Base-by-base conservation (phyloP, 2,329 filamentous ascomycete species). In the Fusarium sp. region DNA sequence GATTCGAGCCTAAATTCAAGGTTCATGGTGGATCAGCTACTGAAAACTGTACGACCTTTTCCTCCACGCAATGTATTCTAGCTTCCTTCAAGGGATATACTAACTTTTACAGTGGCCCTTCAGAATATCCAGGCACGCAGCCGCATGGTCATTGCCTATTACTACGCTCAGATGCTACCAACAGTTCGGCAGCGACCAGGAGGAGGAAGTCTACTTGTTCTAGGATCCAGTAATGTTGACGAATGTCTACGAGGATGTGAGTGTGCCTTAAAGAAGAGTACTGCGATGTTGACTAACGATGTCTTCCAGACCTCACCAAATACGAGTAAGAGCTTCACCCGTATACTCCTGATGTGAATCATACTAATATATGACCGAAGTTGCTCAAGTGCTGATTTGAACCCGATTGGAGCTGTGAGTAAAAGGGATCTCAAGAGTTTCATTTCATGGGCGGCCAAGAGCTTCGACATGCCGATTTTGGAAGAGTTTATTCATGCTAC, bases 341-440 rank as follows among this genome's bases (percentile, higher is more conserved):
- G 22, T 17, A 14, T 35, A 35, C 22, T 4, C 2, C 15, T 24
- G 22, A 24, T 51, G 30, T n/a, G 48, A 51, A 51, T 20, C 22
- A 24, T 51, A n/a, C 48, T 51, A 14, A 51, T 24, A 35, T 8
- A 35, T 32, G 17, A 51, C 35, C 35, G 8, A 36, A 36, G 35
- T 36, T 36, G 35, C 35, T 36, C 35, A 36, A 36, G 35, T 36
- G 35, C 45, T 10, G 45, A 48, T n/a, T 26, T 48, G 6, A 48
- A 48, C 4, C 45, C 45, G 1, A 48, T 48, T 5, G 45, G 41
- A 17, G 41, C 41, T 17, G n/a, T 45, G 11, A 48, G 45, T 6
- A 48, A 93, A 79, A 89, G 86, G 4, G 92, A 93, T 30, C 84
- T 93, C 4, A 92, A 91, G 77, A 81, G 85, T 18, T 93, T 94